A percentile compares a stretch with the other conserved stretches of the same genome.
Conservation (phyloP, 495 filamentous ascomycete species). For the Xeromyces bisporus region DNA sequence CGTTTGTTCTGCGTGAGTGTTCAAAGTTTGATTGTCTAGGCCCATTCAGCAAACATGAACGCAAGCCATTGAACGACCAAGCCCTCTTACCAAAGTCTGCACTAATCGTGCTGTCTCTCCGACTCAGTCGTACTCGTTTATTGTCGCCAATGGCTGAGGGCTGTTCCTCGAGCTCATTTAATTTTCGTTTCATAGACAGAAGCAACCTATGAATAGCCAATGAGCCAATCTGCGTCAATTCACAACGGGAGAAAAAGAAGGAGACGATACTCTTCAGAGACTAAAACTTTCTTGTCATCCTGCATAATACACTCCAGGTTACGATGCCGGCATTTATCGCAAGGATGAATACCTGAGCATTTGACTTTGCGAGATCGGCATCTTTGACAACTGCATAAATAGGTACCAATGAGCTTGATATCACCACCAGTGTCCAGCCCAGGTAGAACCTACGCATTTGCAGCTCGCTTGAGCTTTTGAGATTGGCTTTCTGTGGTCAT, state of each 20-base stretch:
- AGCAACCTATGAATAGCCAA: constrained; percentile 5
- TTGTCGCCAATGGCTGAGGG: neutral
- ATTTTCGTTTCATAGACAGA: constrained; percentile 8
- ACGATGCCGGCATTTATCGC: constrained; percentile 15
- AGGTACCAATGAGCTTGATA: too few species aligned
- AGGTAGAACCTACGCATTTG: constrained; percentile 7
- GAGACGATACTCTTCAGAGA: constrained; percentile 17
- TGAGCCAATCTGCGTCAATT: too few species aligned
- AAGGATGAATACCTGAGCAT: constrained; percentile 16
- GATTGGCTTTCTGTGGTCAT: neutral
- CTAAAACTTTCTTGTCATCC: constrained; percentile 16
- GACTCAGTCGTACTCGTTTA: neutral
- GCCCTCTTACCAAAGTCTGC: neutral
- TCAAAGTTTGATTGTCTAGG: neutral
- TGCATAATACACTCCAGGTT: constrained; percentile 14
- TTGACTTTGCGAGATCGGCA: constrained; percentile 20
- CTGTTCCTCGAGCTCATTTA: constrained; percentile 6
- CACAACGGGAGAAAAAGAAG: too few species aligned
- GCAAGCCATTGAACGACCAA: neutral
- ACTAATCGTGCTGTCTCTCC: neutral
- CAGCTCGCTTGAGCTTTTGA: constrained; percentile 6
- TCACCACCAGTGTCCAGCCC: neutral
- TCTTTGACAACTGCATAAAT: constrained; percentile 10
- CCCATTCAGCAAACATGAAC: neutral
- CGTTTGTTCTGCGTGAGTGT: constrained; percentile 1